Evolutionary conservation across 805 yeast genomes (phyloP), one percentile per base, ranked within the genome.

Genomic region (Cyberlindnera sargentensis): DNA sequence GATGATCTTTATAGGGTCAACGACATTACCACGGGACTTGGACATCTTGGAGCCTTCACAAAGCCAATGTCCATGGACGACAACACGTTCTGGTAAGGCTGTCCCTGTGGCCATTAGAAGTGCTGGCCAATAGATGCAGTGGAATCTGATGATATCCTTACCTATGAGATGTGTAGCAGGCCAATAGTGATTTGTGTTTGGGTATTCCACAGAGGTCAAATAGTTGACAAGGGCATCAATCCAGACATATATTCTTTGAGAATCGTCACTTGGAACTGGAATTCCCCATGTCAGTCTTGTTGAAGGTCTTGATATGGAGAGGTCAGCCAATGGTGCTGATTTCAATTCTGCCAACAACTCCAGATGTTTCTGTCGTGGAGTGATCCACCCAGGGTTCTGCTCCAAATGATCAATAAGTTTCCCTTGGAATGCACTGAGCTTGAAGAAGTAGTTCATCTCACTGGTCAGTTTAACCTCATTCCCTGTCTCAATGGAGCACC

Each of bases 41-140:
- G 95, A 85, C 99, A 93, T 93, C 59, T 93, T 93, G 36, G 78
- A 68, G 0, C 98, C 98, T 31, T 80, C 83, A 62, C 84, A 76
- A 24, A 90, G 68, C 98, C 98, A 93, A 62, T 93, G 99, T 5
- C 95, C 82, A 66, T 93, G 99, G 2, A 93, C 95, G 5, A 89
- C 72, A 4, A 93, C 75, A 45, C 80, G 82, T 35, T 72, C 65
- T 0, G 98, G 98, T 5, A 83, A 56, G 4, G 75, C 76, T 1
- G 85, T 57, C 0, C 73, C 83, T 0, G 95, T 93, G 1, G 96
- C 96, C 73, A 90, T 66, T 45, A 93, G 66, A 46, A 93, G 82
- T 2, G 87, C 80, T 0, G 98, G 98, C 99, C 99, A 93, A 56
- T 87, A 89, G 10, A 90, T 74, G 50, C 95, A 80, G 57, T 93